Evolutionary conservation across 2,329 filamentous ascomycete species (phyloP).

Genomic region (Cercospora brassicicola): DNA sequence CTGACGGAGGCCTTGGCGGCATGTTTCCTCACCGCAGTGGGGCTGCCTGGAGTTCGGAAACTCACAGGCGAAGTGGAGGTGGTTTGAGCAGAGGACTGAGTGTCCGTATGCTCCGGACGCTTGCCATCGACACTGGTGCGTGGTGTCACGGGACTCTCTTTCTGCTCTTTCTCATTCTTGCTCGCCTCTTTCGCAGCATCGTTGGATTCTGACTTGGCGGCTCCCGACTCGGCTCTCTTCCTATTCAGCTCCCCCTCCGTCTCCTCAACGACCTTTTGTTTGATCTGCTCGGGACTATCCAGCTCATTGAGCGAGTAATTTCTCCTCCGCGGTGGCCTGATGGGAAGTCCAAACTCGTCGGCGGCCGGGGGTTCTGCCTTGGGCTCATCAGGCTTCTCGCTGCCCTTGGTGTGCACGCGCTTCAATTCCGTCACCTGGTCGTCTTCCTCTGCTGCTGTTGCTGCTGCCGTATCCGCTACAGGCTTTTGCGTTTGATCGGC

Average conservation of each 20-base stretch:
- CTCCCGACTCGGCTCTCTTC: not conserved
- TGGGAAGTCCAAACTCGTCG: constrained; percentile 43
- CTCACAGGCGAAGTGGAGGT: not conserved
- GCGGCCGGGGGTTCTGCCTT: constrained; percentile 32
- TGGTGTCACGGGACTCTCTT: constrained; percentile 6
- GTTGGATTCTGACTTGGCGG: not conserved
- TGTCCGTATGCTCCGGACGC: not conserved
- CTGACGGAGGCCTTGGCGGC: constrained; percentile 26
- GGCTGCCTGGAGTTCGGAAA: constrained; percentile 11
- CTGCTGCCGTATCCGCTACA: not conserved
- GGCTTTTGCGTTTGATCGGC: not conserved
- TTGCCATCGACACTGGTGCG: constrained; percentile 9
- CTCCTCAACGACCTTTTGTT: constrained; percentile 24
- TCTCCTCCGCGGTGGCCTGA: constrained; percentile 34
- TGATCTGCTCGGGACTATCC: constrained; percentile 29
- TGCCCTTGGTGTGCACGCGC: constrained; percentile 21
- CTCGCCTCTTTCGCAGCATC: constrained; percentile 1
- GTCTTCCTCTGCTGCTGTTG: not conserved
- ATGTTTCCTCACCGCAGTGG: constrained; percentile 15
- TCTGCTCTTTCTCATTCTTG: not conserved
- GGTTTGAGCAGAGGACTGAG: constrained; percentile 9
- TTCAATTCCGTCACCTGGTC: constrained; percentile 18
- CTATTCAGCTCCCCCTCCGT: constrained; percentile 21
- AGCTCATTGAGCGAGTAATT: constrained; percentile 31
- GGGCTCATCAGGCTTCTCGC: constrained; percentile 25